A percentile compares a stretch with the other conserved stretches of the same genome.
phyloP scores from a whole-genome alignment of 257 asterid genomes.

The Mitragyna speciosa region DNA sequence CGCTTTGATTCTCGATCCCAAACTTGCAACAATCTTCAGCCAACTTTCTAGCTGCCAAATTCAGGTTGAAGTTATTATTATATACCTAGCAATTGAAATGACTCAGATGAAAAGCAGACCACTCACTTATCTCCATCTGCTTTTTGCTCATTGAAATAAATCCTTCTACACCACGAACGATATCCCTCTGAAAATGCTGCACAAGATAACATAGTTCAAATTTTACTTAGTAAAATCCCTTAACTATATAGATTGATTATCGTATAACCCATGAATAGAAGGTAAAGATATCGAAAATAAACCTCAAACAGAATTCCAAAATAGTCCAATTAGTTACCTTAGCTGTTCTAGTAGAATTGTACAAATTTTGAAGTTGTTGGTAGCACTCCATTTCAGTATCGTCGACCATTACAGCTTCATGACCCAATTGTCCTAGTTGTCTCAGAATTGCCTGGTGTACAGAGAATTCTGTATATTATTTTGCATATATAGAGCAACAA shows the following conservation, averaged over 20 bases:
- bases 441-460: slow-evolving; percentile 72
- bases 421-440: slow-evolving; percentile 86
- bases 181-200: slow-evolving; percentile 99
- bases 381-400: slow-evolving; percentile 71
- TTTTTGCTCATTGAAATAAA: slow-evolving; percentile 64
- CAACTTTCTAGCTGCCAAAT: slow-evolving; percentile 66
- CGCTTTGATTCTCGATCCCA: slow-evolving; percentile 78
- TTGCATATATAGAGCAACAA: slow-evolving; percentile 4
- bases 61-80: slow-evolving; percentile 30
- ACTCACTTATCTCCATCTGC: slow-evolving; percentile 84
- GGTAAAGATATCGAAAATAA: background rate
- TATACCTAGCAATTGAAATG: slow-evolving; percentile 21
- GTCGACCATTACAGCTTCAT: slow-evolving; percentile 68
- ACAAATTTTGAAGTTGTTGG: slow-evolving; percentile 67
- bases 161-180: slow-evolving; percentile 87
- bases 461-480: slow-evolving; percentile 11
- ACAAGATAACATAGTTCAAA: slow-evolving; percentile 30
- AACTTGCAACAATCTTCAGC: slow-evolving; percentile 92
- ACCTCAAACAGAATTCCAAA: background rate
- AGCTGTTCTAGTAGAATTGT: slow-evolving; percentile 85
- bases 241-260: slow-evolving; percentile 53
- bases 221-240: slow-evolving; percentile 39
- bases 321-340: slow-evolving; percentile 51
- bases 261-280: slow-evolving; percentile 27
- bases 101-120: slow-evolving; percentile 19